A percentile compares a stretch with the other conserved stretches of the same genome.
phyloP scores from a whole-genome alignment of 768 basidiomycete species.

The Boletus reticulatus region DNA sequence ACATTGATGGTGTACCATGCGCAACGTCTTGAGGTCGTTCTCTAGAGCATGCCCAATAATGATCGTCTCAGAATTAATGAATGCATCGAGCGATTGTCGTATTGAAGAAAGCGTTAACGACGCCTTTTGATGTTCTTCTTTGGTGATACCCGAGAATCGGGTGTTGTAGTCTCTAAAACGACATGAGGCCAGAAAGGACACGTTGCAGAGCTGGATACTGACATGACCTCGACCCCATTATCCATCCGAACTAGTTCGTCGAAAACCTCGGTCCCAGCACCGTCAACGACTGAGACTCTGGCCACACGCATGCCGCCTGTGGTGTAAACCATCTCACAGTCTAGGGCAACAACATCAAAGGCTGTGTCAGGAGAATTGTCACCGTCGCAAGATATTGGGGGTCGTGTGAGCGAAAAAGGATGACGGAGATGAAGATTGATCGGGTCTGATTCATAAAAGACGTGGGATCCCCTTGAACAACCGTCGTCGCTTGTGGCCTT shows the following conservation, averaged over 20 bases:
- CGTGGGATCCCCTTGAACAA: conserved; percentile 80
- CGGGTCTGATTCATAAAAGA: conserved; percentile 79
- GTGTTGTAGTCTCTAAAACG: conserved; percentile 81
- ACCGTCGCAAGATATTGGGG: conserved; percentile 6
- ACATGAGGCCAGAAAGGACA: conserved; percentile 1
- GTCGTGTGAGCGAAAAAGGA: conserved; percentile 56
- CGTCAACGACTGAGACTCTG: conserved; percentile 86
- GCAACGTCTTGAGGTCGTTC: conserved; percentile 89
- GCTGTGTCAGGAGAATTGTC: conserved; percentile 31
- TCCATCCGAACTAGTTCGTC: conserved; percentile 85
- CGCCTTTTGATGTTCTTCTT: conserved; percentile 58
- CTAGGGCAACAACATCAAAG: conserved; percentile 82
- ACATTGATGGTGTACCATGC: conserved; percentile 81
- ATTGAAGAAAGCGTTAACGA: conserved; percentile 63
- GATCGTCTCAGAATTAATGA: conserved; percentile 80
- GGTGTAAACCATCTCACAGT: conserved; percentile 97
- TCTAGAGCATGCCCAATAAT: conserved; percentile 90
- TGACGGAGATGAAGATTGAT: conserved; percentile 71
- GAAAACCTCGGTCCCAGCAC: conserved; percentile 66
- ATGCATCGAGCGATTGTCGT: conserved; percentile 61
- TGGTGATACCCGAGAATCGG: conserved; percentile 80
- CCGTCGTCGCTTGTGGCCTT: conserved; percentile 55
- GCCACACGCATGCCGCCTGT: conserved; percentile 92
- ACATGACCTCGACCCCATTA: conserved; percentile 78
- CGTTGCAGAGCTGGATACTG: conserved; percentile 23